phyloP scores from a whole-genome alignment of 2,329 filamentous ascomycete genomes.

The Claviceps fusiformis region DNA sequence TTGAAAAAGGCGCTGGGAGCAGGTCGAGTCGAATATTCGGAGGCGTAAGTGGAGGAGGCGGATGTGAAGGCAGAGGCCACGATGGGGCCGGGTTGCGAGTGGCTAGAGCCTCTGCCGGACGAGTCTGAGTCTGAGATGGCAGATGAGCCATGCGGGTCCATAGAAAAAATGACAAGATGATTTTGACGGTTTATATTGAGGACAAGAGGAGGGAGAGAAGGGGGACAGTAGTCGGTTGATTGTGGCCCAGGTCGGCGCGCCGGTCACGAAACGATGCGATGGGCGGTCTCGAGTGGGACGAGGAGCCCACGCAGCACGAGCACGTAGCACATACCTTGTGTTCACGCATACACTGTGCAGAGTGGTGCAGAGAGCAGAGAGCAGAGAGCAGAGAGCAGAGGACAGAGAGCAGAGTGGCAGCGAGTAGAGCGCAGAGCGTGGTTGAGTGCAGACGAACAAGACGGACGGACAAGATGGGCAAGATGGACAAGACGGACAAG shows the following conservation, averaged over 20 bases:
- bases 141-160: constrained; percentile 14
- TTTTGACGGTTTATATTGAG: background rate
- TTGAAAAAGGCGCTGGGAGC: constrained; percentile 31
- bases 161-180: constrained; percentile 6
- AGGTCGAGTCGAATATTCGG: constrained; percentile 20
- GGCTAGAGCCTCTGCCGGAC: constrained; percentile 8
- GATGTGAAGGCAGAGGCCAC: constrained; percentile 3
- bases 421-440: no score
- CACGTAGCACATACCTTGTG: no score
- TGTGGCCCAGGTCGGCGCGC: background rate
- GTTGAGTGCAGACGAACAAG: no score
- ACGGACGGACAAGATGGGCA: no score
- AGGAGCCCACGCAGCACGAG: background rate
- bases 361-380: no score
- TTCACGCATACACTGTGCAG: no score
- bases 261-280: background rate
- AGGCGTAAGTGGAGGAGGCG: constrained; percentile 9
- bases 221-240: background rate
- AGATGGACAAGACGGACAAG: no score
- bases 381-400: no score
- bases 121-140: constrained; percentile 13
- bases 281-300: background rate
- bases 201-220: background rate
- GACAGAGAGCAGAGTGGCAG: no score
- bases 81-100: constrained; percentile 5